phyloP scores from a whole-genome alignment of 768 basidiomycete species.

The Mycena venus region DNA sequence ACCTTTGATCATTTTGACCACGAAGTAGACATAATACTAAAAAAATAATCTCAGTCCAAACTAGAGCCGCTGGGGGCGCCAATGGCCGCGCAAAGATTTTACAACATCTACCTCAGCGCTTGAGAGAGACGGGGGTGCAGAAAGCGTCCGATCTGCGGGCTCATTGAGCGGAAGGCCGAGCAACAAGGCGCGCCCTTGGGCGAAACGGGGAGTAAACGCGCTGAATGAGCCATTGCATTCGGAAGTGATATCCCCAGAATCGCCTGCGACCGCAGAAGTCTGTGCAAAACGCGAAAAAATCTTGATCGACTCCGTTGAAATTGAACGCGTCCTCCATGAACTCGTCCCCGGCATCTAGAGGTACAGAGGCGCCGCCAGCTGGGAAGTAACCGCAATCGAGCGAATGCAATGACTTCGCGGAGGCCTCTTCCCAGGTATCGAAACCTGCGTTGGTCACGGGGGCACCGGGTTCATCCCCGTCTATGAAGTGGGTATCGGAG shows the following conservation, averaged over 20 bases:
- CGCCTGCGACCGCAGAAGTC: not conserved
- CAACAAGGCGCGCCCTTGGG: constrained; percentile 68
- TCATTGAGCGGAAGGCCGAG: constrained; percentile 47
- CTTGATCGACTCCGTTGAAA: not conserved
- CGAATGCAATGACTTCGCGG: not conserved
- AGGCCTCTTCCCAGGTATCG: not conserved
- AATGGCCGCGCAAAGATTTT: constrained; percentile 68
- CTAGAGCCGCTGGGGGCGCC: constrained; percentile 73
- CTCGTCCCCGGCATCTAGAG: not conserved
- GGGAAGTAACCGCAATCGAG: not conserved
- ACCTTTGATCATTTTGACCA: too few relatives aligned
- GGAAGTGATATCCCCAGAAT: not conserved
- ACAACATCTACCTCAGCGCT: constrained; percentile 76
- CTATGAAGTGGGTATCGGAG: not conserved
- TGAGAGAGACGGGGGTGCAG: constrained; percentile 44
- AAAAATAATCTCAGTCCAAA: not conserved
- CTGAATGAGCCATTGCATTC: constrained; percentile 23
- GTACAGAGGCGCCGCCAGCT: not conserved
- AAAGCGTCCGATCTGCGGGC: not conserved
- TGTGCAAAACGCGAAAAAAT: not conserved
- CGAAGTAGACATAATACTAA: not conserved
- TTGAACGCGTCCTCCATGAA: not conserved
- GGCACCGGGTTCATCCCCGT: not conserved
- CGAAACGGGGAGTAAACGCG: constrained; percentile 47
- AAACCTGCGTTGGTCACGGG: not conserved